Percentiles rank a stretch among this genome's conserved stretches.
Evolutionary conservation across 164 flowering plant genomes (phyloP).

Genomic region (Aristolochia contorta): DNA sequence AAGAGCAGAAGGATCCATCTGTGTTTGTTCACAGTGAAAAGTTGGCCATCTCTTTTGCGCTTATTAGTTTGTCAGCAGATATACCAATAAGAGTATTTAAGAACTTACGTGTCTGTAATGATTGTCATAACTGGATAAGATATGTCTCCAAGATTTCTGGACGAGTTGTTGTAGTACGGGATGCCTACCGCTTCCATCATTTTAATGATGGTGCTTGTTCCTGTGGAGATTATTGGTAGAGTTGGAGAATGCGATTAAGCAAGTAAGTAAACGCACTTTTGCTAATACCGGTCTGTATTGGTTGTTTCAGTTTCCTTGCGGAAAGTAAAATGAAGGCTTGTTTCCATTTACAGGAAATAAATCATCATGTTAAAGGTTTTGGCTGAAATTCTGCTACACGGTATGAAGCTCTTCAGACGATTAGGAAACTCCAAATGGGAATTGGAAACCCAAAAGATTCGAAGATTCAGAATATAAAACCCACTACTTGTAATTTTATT

Average conservation of each 20-base stretch:
- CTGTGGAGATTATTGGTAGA: conserved; percentile 27
- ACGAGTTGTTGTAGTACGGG: conserved; percentile 19
- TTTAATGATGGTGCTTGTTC: conserved; percentile 22
- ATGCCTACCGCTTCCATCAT: conserved; percentile 31
- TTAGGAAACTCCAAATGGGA: too few relatives aligned
- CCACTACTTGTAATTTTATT: too few relatives aligned
- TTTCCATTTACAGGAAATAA: too few relatives aligned
- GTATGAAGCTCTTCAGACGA: too few relatives aligned
- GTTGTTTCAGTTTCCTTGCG: too few relatives aligned
- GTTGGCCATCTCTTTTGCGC: conserved; percentile 26
- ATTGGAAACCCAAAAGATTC: too few relatives aligned
- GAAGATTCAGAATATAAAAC: too few relatives aligned
- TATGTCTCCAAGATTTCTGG: conserved; percentile 15
- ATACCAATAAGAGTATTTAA: conserved; percentile 22
- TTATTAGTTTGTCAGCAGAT: conserved; percentile 17
- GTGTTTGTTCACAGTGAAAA: conserved; percentile 23
- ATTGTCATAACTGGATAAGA: conserved; percentile 31
- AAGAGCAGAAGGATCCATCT: conserved; percentile 22
- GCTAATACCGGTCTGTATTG: too few relatives aligned
- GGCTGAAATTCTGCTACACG: too few relatives aligned
- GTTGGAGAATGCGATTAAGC: background rate
- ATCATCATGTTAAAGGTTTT: too few relatives aligned
- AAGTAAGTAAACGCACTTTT: too few relatives aligned
- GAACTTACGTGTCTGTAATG: conserved; percentile 28
- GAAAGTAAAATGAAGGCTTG: too few relatives aligned